Evolutionary conservation across 169 alveolate genomes (phyloP).

Genomic region (Neospora caninum): DNA sequence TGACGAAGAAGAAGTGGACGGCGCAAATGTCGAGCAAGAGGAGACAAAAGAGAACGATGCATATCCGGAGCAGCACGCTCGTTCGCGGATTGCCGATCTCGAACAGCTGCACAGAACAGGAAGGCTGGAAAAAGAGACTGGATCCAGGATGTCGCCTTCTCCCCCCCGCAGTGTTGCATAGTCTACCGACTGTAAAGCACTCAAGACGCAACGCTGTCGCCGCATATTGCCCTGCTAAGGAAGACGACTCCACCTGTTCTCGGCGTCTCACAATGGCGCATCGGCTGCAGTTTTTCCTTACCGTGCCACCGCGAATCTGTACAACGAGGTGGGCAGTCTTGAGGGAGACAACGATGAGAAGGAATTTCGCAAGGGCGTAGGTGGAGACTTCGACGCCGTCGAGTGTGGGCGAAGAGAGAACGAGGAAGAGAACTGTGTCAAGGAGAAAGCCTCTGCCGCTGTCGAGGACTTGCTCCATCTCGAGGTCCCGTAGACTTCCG

Average conservation of each 20-base stretch:
- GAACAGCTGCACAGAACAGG: constrained; percentile 75
- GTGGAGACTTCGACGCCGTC: constrained; percentile 84
- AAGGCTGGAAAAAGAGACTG: too few species aligned
- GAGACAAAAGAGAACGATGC: constrained; percentile 74
- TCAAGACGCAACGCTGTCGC: too few species aligned
- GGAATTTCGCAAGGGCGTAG: constrained; percentile 75
- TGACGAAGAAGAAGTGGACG: constrained; percentile 73
- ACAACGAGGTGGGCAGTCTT: constrained; percentile 83
- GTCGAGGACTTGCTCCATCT: constrained; percentile 81
- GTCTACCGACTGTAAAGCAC: too few species aligned
- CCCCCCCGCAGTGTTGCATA: too few species aligned
- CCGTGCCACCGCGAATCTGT: constrained; percentile 79
- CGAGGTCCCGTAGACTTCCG: constrained; percentile 62
- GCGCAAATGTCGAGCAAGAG: constrained; percentile 73
- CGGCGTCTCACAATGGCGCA: too few species aligned
- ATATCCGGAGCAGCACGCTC: constrained; percentile 68
- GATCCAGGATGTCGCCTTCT: not conserved
- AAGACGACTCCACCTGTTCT: too few species aligned
- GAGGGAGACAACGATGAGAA: constrained; percentile 77
- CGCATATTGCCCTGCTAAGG: too few species aligned
- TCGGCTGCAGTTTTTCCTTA: too few species aligned
- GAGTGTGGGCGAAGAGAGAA: constrained; percentile 84
- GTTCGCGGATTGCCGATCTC: constrained; percentile 83
- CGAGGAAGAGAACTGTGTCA: constrained; percentile 85
- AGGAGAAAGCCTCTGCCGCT: constrained; percentile 82